Evolutionary conservation across 176 grass and related monocot genomes (phyloP).

Genomic region (Oropetium thomaeum): DNA sequence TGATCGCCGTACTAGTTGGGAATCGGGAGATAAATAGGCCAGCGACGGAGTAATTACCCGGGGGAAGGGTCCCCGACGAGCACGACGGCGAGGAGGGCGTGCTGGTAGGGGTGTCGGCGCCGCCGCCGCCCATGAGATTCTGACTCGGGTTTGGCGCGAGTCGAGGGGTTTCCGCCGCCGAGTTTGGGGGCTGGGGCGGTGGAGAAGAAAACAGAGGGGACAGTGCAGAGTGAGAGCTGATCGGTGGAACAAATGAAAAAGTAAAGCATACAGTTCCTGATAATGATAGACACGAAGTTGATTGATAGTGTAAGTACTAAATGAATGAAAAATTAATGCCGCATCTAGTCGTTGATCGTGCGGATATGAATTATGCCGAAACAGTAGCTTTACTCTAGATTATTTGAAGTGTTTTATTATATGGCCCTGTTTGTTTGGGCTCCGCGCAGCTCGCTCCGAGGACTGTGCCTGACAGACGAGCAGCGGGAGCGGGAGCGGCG

Average conservation of each 20-base stretch:
- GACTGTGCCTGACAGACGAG: too few relatives aligned
- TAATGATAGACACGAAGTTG: too few relatives aligned
- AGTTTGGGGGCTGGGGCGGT: neutral
- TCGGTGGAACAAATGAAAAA: neutral
- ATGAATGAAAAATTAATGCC: too few relatives aligned
- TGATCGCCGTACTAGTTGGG: neutral
- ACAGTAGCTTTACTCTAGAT: too few relatives aligned
- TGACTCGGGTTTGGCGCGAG: neutral
- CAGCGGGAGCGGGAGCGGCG: too few relatives aligned
- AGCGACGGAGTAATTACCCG: conserved; percentile 14
- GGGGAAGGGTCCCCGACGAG: conserved; percentile 17
- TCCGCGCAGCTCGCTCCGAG: too few relatives aligned
- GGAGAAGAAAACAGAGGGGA: neutral
- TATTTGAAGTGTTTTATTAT: too few relatives aligned
- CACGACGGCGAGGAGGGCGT: conserved; percentile 31
- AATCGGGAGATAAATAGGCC: conserved; percentile 15
- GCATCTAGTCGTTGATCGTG: too few relatives aligned
- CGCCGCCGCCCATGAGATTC: conserved; percentile 47
- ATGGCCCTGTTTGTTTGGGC: too few relatives aligned
- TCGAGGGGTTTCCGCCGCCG: neutral
- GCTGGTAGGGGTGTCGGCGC: conserved; percentile 8
- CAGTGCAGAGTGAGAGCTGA: neutral
- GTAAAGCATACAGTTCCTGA: too few relatives aligned
- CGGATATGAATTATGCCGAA: too few relatives aligned
- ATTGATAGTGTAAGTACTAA: too few relatives aligned